A percentile compares a stretch with the other conserved stretches of the same genome.
Evolutionary conservation across 305 asterid genomes (phyloP).

Genomic region (Fraxinus nigra): DNA sequence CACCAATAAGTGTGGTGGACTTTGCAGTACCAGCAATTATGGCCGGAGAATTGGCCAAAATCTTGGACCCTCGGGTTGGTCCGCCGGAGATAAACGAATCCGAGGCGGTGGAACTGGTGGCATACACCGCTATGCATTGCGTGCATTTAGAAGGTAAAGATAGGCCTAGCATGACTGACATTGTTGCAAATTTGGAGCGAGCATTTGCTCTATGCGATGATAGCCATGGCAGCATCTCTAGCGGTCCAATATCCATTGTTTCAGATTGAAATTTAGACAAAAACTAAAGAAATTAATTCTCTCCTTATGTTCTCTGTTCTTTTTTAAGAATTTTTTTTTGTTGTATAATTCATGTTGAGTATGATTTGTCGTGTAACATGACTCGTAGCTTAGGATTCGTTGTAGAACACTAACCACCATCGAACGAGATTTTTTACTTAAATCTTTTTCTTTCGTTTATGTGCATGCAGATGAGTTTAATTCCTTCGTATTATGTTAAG

Average conservation of each 20-base stretch:
- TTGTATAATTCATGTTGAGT: conserved; percentile 21
- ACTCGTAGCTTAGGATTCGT: conserved; percentile 24
- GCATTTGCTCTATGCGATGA: conserved; percentile 72
- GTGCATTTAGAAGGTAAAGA: conserved; percentile 88
- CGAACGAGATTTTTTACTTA: not conserved
- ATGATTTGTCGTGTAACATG: conserved; percentile 30
- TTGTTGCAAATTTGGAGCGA: conserved; percentile 80
- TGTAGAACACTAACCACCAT: conserved; percentile 27
- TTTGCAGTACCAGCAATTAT: conserved; percentile 66
- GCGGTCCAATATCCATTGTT: conserved; percentile 60
- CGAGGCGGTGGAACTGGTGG: conserved; percentile 87
- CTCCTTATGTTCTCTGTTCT: not conserved
- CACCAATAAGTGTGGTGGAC: conserved; percentile 62
- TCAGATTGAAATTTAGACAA: conserved; percentile 49
- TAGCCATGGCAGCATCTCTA: conserved; percentile 74
- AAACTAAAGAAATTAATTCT: conserved; percentile 10
- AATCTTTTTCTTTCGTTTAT: not conserved
- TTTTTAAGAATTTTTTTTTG: not conserved
- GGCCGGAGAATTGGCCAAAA: conserved; percentile 55
- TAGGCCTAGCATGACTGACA: conserved; percentile 75
- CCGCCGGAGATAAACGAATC: conserved; percentile 50
- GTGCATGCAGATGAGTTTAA: not conserved
- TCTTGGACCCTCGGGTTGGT: conserved; percentile 67
- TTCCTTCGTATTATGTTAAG: not conserved
- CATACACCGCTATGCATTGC: conserved; percentile 84